phyloP scores from a whole-genome alignment of 441 rosid species.

The Adansonia gregorii region DNA sequence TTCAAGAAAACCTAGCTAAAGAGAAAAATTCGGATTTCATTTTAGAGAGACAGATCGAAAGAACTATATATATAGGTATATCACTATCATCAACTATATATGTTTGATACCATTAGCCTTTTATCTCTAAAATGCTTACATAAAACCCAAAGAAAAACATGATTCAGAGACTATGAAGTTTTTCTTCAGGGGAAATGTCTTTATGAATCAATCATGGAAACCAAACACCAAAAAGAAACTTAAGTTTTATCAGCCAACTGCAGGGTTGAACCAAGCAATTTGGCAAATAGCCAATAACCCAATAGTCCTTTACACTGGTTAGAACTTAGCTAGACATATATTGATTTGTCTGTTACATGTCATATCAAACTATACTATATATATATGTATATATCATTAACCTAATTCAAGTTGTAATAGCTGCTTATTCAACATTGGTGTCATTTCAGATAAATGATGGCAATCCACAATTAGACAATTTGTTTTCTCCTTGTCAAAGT shows the following conservation, averaged over 20 bases:
- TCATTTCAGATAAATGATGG: conserved; percentile 2
- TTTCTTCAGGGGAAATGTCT: neutral
- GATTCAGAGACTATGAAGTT: neutral
- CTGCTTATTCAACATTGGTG: neutral
- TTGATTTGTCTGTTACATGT: neutral
- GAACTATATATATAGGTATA: neutral
- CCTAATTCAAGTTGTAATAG: conserved; percentile 1
- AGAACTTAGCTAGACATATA: neutral
- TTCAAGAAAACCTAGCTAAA: conserved; percentile 3
- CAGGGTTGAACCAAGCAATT: neutral
- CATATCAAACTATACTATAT: neutral
- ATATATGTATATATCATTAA: neutral
- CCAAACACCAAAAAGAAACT: neutral
- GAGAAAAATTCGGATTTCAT: neutral
- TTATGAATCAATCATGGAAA: neutral
- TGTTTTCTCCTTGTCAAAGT: conserved; percentile 10
- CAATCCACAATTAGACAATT: neutral
- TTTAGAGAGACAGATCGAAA: neutral
- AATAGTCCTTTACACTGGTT: neutral
- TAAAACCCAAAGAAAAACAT: neutral
- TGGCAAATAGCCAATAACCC: neutral
- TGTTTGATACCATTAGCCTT: neutral
- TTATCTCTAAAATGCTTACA: neutral
- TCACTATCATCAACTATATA: neutral
- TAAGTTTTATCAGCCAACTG: neutral